These are phyloP conservation scores for Ilyonectria destructans DNA, from an alignment of 2,329 filamentous ascomycete species.

Conservation along the genomic window DNA sequence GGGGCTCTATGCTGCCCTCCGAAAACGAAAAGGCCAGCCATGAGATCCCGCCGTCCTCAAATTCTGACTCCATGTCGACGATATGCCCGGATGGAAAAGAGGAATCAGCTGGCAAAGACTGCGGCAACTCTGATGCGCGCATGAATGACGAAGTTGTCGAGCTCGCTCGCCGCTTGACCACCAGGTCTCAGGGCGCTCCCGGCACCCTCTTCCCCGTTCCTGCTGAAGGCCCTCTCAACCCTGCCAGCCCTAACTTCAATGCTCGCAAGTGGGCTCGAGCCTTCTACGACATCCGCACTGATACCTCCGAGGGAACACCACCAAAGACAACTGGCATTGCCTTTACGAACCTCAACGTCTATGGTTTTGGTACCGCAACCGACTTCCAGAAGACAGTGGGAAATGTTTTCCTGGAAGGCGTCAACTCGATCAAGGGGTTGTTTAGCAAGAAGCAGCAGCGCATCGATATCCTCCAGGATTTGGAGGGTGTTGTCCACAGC, in stretches of 20 bases:
- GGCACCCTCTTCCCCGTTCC: conserved; percentile 42
- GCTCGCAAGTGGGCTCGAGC: conserved; percentile 62
- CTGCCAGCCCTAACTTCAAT: conserved; percentile 58
- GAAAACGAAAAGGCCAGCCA: conserved; percentile 11
- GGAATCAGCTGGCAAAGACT: background rate
- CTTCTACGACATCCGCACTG: conserved; percentile 44
- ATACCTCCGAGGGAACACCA: conserved; percentile 60
- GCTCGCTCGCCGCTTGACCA: conserved; percentile 36
- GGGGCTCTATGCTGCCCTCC: conserved; percentile 4
- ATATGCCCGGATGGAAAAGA: conserved; percentile 8
- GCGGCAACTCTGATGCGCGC: conserved; percentile 9
- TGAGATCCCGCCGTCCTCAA: conserved; percentile 11
- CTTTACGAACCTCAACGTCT: conserved; percentile 76
- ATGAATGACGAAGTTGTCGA: conserved; percentile 28
- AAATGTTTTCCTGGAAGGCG: conserved; percentile 68
- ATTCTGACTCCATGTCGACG: conserved; percentile 11
- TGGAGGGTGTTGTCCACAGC: conserved; percentile 76
- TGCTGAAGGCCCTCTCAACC: conserved; percentile 53
- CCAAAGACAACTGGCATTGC: conserved; percentile 75
- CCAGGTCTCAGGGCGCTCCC: conserved; percentile 24
- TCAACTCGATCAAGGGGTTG: conserved; percentile 60
- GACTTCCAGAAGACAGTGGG: conserved; percentile 78
- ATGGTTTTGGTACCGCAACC: conserved; percentile 75
- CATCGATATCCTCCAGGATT: conserved; percentile 76
- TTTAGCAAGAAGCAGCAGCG: conserved; percentile 68